A percentile compares a stretch with the other conserved stretches of the same genome.
These are phyloP conservation scores for Alternaria tenuissima DNA, from an alignment of 2,329 filamentous ascomycete genomes.

Conservation along the genomic window DNA sequence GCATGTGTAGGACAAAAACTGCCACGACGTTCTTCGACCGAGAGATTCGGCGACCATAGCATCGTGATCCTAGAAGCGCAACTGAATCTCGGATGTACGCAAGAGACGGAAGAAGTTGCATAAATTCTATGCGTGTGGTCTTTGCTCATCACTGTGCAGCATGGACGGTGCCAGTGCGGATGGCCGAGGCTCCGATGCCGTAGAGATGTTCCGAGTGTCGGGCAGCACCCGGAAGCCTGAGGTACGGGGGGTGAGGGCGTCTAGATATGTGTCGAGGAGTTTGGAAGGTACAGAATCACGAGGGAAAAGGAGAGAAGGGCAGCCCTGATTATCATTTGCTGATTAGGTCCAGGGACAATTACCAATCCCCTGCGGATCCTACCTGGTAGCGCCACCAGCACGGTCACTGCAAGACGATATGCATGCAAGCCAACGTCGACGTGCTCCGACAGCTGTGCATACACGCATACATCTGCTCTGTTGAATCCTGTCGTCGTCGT, in stretches of 20 bases:
- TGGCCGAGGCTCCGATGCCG: conserved; percentile 1
- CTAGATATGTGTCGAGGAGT: background rate
- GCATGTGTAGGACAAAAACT: background rate
- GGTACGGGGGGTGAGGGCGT: background rate
- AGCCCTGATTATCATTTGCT: conserved; percentile 10
- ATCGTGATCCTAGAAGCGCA: background rate
- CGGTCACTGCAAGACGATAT: conserved; percentile 38
- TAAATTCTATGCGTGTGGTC: conserved; percentile 1
- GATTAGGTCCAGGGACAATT: conserved; percentile 32
- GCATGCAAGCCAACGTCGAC: conserved; percentile 45
- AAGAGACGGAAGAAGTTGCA: conserved; percentile 3
- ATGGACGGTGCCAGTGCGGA: conserved; percentile 5
- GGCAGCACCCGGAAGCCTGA: background rate
- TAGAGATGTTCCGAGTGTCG: background rate
- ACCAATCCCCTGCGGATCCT: conserved; percentile 45
- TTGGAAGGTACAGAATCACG: background rate
- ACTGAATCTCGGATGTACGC: background rate
- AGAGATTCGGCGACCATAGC: background rate
- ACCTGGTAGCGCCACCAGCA: conserved; percentile 40
- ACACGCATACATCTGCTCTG: background rate
- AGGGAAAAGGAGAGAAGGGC: conserved; percentile 6
- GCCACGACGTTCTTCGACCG: background rate
- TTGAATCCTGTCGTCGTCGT: background rate
- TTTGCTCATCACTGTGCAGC: conserved; percentile 2
- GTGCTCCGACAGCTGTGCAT: conserved; percentile 29